phyloP scores from a whole-genome alignment of 495 filamentous ascomycete genomes.

The Neurospora sp. region DNA sequence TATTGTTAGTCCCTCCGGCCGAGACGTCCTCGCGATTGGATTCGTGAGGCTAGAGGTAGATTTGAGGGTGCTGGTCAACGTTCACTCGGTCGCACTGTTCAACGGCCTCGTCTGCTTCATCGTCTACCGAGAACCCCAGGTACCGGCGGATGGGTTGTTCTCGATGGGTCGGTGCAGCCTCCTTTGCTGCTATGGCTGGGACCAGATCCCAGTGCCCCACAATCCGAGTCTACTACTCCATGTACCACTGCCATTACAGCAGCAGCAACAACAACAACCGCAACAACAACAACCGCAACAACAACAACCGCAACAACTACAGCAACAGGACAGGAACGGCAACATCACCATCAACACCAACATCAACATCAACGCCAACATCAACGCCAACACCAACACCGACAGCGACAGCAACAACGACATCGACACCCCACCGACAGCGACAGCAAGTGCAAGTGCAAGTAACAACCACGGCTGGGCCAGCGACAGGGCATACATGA shows the following conservation, averaged over 20 bases:
- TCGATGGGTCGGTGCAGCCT: neutral
- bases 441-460: neutral
- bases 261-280: neutral
- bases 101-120: neutral
- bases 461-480: neutral
- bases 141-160: neutral
- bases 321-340: neutral
- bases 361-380: neutral
- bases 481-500: neutral
- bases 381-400: neutral
- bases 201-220: neutral
- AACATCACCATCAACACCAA: neutral
- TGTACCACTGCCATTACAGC: neutral
- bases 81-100: neutral
- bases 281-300: too few relatives aligned
- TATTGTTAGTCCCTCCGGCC: neutral
- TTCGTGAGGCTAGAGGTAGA: neutral
- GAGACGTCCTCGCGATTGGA: neutral
- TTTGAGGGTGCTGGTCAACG: neutral
- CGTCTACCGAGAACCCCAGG: neutral
- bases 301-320: neutral
- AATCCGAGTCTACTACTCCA: neutral
- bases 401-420: neutral
- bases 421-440: neutral
- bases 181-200: neutral